A percentile compares a stretch with the other conserved stretches of the same genome.
Evolutionary conservation across 1,284 basidiomycete genomes (phyloP).

Genomic region (Coniophora puteana): DNA sequence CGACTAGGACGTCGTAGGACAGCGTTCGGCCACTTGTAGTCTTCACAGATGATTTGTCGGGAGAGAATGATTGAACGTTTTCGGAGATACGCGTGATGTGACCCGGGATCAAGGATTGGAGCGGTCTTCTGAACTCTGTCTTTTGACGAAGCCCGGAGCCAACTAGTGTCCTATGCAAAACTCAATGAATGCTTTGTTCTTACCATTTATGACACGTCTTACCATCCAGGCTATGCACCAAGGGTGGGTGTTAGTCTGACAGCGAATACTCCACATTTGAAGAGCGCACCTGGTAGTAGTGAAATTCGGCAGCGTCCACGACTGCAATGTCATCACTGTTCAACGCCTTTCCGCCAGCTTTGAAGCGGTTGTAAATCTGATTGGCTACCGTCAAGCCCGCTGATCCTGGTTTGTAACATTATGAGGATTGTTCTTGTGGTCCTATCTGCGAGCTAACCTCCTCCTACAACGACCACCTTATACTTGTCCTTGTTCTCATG

Average conservation of each 20-base stretch:
- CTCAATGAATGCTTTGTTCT: constrained; percentile 1
- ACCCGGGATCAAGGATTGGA: constrained; percentile 68
- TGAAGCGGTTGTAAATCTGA: constrained; percentile 81
- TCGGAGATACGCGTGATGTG: constrained; percentile 76
- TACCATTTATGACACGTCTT: constrained; percentile 16
- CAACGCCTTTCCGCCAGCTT: constrained; percentile 62
- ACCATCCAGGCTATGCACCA: constrained; percentile 73
- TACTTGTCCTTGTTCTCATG: constrained; percentile 44
- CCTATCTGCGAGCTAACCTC: constrained; percentile 39
- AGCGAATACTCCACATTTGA: constrained; percentile 2
- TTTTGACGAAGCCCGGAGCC: constrained; percentile 82
- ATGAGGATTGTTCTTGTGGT: neutral
- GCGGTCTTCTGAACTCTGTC: constrained; percentile 60
- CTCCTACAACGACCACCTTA: constrained; percentile 65
- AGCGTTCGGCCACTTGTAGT: constrained; percentile 70
- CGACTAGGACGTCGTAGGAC: constrained; percentile 84
- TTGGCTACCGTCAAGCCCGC: constrained; percentile 78
- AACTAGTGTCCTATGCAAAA: constrained; percentile 77
- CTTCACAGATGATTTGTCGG: constrained; percentile 71
- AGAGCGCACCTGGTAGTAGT: constrained; percentile 69
- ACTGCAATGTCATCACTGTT: constrained; percentile 79
- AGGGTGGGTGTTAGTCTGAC: constrained; percentile 17
- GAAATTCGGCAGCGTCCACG: constrained; percentile 72
- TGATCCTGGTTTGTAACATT: constrained; percentile 48
- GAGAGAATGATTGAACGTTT: constrained; percentile 75